phyloP scores from a whole-genome alignment of 2,329 filamentous ascomycete genomes.

The Coniochaeta prunicola region DNA sequence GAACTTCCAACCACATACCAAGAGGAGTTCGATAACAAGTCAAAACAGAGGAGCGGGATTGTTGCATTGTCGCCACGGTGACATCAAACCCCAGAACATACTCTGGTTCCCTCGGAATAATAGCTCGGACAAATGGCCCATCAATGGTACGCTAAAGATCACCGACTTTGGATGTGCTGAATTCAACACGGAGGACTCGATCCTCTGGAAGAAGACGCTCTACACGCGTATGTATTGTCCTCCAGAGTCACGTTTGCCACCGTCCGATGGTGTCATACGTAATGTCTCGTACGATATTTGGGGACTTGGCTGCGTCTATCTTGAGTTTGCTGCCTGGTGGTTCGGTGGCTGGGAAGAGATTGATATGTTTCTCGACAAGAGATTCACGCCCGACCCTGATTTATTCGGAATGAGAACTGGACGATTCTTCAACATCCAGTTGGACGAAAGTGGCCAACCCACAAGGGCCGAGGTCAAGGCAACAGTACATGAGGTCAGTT shows the following conservation, averaged over 20 bases:
- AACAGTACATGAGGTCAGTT: not conserved
- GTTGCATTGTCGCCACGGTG: not conserved
- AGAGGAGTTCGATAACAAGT: not conserved
- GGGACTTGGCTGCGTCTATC: not conserved
- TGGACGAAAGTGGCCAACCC: not conserved
- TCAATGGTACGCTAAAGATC: not conserved
- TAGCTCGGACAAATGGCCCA: not conserved
- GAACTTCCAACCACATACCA: not conserved
- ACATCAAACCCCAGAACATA: not conserved
- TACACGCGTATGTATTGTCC: not conserved
- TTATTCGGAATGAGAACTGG: not conserved
- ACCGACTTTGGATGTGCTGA: not conserved
- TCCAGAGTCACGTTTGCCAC: not conserved
- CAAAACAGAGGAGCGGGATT: not conserved
- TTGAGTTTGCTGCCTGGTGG: not conserved
- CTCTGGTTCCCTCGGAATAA: not conserved
- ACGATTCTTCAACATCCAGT: not conserved
- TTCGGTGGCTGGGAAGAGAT: not conserved
- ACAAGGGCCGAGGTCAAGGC: not conserved
- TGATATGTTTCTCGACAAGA: not conserved
- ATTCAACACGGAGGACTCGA: not conserved
- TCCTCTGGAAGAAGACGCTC: not conserved
- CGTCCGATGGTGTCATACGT: not conserved
- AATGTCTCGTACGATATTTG: not conserved
- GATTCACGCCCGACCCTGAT: not conserved